A percentile compares a stretch with the other conserved stretches of the same genome.
phyloP scores from a whole-genome alignment of 257 asterid species.

The Przewalskia tangutica region DNA sequence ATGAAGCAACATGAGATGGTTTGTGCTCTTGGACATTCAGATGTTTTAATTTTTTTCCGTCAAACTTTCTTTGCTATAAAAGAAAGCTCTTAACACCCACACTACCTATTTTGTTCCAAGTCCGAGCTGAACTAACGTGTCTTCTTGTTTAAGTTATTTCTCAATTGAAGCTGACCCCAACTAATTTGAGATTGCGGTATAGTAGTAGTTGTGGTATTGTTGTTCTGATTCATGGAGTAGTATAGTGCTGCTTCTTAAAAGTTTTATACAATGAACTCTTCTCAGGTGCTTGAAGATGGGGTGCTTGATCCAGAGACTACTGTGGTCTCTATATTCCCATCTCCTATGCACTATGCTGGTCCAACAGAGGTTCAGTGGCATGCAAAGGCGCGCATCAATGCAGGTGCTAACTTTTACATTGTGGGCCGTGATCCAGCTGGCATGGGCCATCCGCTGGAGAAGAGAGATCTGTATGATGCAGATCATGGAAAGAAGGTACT shows the following conservation, averaged over 20 bases:
- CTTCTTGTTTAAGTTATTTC: neutral
- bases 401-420: constrained; percentile 89
- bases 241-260: neutral
- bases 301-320: constrained; percentile 89
- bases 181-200: neutral
- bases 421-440: constrained; percentile 98
- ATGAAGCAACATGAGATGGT: constrained; percentile 99
- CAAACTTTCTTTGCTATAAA: neutral
- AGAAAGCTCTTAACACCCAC: neutral
- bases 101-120: neutral
- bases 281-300: constrained; percentile 85
- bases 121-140: neutral
- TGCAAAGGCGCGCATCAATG: constrained; percentile 93
- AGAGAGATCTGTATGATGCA: constrained; percentile 87
- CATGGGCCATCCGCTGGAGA: constrained; percentile 83
- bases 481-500: constrained; percentile 97
- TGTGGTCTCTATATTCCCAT: constrained; percentile 88
- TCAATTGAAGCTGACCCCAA: neutral
- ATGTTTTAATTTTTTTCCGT: neutral
- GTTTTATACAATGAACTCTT: neutral
- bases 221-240: neutral
- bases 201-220: neutral
- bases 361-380: constrained; percentile 99
- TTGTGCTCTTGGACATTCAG: neutral
- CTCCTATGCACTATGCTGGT: constrained; percentile 97